Conservation (phyloP, 2,329 filamentous ascomycete genomes). For the Ilyonectria mors-panacis region DNA sequence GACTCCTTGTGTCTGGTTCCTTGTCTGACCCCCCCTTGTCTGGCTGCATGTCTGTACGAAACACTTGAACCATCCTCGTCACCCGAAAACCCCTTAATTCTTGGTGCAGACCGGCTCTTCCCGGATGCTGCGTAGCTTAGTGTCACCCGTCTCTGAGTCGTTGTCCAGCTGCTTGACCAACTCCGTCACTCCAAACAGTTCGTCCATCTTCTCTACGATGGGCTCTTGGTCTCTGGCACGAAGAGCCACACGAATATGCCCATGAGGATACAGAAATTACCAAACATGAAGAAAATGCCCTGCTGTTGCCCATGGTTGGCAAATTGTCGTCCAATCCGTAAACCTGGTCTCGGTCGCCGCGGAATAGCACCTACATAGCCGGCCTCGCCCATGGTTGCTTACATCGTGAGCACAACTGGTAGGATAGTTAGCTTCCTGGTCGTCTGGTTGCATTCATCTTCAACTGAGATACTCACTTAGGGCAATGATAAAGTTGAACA, state of each 20-base stretch:
- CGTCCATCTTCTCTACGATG: slow-evolving; percentile 75
- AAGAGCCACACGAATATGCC: slow-evolving; percentile 77
- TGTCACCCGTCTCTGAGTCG: slow-evolving; percentile 49
- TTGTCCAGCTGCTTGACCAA: slow-evolving; percentile 48
- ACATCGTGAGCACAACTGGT: slow-evolving; percentile 74
- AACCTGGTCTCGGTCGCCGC: background rate
- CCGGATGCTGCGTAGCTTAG: slow-evolving; percentile 40
- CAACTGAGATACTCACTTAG: slow-evolving; percentile 56
- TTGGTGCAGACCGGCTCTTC: slow-evolving; percentile 44
- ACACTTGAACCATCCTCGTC: background rate
- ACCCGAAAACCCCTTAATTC: slow-evolving; percentile 19
- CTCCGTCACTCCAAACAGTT: slow-evolving; percentile 74
- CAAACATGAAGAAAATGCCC: slow-evolving; percentile 80
- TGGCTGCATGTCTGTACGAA: background rate
- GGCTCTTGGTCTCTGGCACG: slow-evolving; percentile 80
- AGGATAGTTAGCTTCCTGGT: background rate
- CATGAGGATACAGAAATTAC: slow-evolving; percentile 76
- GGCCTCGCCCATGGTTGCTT: slow-evolving; percentile 64
- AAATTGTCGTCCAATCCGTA: background rate
- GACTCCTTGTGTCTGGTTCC: background rate
- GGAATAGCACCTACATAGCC: slow-evolving; percentile 55
- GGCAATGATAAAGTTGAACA: slow-evolving; percentile 82
- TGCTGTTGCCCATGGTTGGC: slow-evolving; percentile 35
- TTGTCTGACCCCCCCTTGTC: background rate
- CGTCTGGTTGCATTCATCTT: background rate